Evolutionary conservation across 169 alveolate species (phyloP).

Genomic region (Plasmodium adleri): DNA sequence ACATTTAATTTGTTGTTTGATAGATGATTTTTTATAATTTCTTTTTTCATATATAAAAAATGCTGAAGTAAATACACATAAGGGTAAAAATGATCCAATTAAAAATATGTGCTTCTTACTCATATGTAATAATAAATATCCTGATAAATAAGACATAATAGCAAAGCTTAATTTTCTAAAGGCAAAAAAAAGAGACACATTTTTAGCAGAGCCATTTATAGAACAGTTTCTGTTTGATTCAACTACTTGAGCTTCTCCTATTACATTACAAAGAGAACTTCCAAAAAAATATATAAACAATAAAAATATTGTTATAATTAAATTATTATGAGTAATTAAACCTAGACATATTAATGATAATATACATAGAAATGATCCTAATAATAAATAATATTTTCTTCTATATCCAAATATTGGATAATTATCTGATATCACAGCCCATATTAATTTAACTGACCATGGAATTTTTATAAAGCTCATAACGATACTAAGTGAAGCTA

Average conservation of each 20-base stretch:
- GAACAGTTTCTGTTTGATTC: conserved; percentile 86
- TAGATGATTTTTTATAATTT: conserved; percentile 26
- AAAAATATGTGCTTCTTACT: conserved; percentile 82
- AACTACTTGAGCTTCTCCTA: conserved; percentile 93
- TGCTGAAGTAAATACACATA: conserved; percentile 81
- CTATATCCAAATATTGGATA: conserved; percentile 89
- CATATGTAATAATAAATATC: conserved; percentile 76
- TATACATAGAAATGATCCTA: conserved; percentile 86
- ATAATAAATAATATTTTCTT: conserved; percentile 87
- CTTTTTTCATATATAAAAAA: conserved; percentile 83
- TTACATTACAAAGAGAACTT: conserved; percentile 88
- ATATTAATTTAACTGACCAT: conserved; percentile 88
- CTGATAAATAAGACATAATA: conserved; percentile 87
- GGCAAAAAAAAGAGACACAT: conserved; percentile 87
- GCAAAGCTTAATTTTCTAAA: conserved; percentile 89
- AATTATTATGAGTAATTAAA: conserved; percentile 62
- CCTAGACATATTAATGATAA: conserved; percentile 77
- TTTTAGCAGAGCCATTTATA: conserved; percentile 79
- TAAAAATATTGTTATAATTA: conserved; percentile 78
- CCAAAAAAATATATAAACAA: conserved; percentile 83
- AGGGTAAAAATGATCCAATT: conserved; percentile 85
- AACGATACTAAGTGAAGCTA: conserved; percentile 86
- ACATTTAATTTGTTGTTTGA: conserved; percentile 60
- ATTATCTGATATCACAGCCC: conserved; percentile 89
- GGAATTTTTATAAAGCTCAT: conserved; percentile 89